These are phyloP conservation scores for Haplographium delicatum DNA, from an alignment of 495 filamentous ascomycete species.

Conservation along the genomic window DNA sequence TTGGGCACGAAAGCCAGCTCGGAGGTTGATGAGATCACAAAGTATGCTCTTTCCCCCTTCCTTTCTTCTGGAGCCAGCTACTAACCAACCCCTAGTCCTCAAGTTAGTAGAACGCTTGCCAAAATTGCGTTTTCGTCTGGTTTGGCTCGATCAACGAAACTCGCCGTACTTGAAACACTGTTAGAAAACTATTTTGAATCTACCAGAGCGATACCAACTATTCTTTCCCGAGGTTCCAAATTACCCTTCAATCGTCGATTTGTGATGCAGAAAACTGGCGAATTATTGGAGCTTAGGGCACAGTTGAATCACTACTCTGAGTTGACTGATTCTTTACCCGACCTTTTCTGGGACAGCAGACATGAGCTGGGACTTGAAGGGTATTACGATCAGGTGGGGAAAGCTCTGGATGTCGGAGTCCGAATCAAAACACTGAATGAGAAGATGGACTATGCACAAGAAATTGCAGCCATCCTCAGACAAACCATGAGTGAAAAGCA, in stretches of 20 bases:
- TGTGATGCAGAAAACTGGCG: slow-evolving; percentile 88
- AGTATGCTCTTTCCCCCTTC: too few relatives aligned
- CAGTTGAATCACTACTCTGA: slow-evolving; percentile 97
- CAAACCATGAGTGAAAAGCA: slow-evolving; percentile 88
- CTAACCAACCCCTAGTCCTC: slow-evolving; percentile 23
- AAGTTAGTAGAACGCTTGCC: slow-evolving; percentile 73
- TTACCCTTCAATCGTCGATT: slow-evolving; percentile 69
- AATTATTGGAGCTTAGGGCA: slow-evolving; percentile 83
- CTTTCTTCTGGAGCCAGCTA: too few relatives aligned
- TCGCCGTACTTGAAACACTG: slow-evolving; percentile 87
- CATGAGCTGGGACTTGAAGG: slow-evolving; percentile 79
- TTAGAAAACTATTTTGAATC: slow-evolving; percentile 78
- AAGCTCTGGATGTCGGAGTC: slow-evolving; percentile 85
- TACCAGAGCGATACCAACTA: slow-evolving; percentile 71
- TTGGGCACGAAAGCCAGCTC: slow-evolving; percentile 63
- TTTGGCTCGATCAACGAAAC: slow-evolving; percentile 89
- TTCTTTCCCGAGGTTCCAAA: slow-evolving; percentile 58
- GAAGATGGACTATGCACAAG: slow-evolving; percentile 96
- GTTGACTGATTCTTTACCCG: slow-evolving; percentile 88
- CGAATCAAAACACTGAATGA: slow-evolving; percentile 90
- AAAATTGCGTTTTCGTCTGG: slow-evolving; percentile 97
- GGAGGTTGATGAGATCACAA: slow-evolving; percentile 20
- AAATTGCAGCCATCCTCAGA: slow-evolving; percentile 85
- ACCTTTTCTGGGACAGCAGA: slow-evolving; percentile 92
- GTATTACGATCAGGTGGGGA: slow-evolving; percentile 90